Evolutionary conservation across 2,329 filamentous ascomycete genomes (phyloP), one percentile per base, ranked within the genome.

Genomic region (Zymoseptoria crescenta): DNA sequence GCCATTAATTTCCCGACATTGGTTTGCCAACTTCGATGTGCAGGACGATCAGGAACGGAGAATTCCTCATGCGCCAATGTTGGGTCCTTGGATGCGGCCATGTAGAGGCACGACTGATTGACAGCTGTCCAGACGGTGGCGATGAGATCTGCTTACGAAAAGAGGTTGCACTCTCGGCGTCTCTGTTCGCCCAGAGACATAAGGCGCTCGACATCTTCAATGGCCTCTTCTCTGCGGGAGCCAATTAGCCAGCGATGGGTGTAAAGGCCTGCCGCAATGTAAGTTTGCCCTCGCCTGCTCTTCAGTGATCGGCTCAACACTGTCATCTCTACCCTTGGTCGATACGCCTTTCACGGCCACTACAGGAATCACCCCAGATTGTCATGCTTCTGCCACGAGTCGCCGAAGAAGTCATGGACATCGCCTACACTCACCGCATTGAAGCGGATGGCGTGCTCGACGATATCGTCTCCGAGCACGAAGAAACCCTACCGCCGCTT

Each of bases 401-500:
- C 24, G 24, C 24, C 24, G 24, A 24, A 24, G 24, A 24, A 49
- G 6, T 24, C 24, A 24, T 24, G 24, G 24, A 4, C 24, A 24
- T 24, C 24, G 24, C 4, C 24, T 24, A 24, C 24, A 24, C 24
- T 24, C 24, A 24, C 24, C 24, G 24, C 24, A 24, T 24, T 24
- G 24, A 24, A 24, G 24, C 24, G 2, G 24, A 24, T 24, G 24
- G 24, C 54, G 41, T 41, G 41, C 24, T 56, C 41, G 19, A 49
- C 19, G 8, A 50, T 30, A 10, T 50, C 54, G 24, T 24, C 24
- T 24, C 24, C 24, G 45, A 56, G 54, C n/a, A 56, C 49, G 41
- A 56, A 30, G n/a, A n/a, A 16, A 8, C 29, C n/a, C 24, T n/a
- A 7, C 54, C 54, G 48, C 54, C 41, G 30, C 56, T 58, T 52